Evolutionary conservation across 1,284 basidiomycete species (phyloP), one percentile per base, ranked within the genome.

Genomic region (Golubevia pallescens): DNA sequence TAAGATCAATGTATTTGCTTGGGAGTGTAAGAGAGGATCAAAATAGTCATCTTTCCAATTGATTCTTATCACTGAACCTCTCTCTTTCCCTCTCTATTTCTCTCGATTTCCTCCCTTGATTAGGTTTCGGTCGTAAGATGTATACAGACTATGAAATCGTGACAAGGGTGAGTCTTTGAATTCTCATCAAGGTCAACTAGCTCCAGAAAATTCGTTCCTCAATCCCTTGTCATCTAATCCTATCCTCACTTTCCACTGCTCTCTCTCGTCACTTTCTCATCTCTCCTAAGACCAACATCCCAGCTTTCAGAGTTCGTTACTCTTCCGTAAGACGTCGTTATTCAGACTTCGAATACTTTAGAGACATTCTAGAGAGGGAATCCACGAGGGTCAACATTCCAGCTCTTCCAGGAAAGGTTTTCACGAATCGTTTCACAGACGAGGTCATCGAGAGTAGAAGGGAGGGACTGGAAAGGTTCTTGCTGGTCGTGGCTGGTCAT

Each of bases 81-180:
- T 13, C 54, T 10, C 54, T 28, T 56, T 13, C 10, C n/a, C n/a
- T 48, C 24, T 28, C 48, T 56, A 8, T 38, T 48, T 6, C 19
- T 23, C 28, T 55, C 24, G 1, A 32, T 28, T 28, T 56, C 42
- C 20, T 13, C 32, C 23, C 14, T 20, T 19, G 34, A n/a, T 13
- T 51, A 70, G 69, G 81, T 10, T 73, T 76, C 19, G 82, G 82
- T 1, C 89, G 96, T 77, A 97, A 97, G 89, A 97, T 96, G 94
- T 99, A 93, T 86, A 99, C 96, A 58, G 95, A 99, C 89, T 99
- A 99, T 84, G 96, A 99, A 88, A 92, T 99, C 73, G 92, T 97
- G 61, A 97, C 95, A 89, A 94, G 95, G 90, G 95, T 93, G 71
- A 67, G 89, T 86, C n/a, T 42, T 13, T 52, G 32, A n/a, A n/a